Evolutionary conservation across 2,329 filamentous ascomycete species (phyloP).

Genomic region (Diaporthe destruens): DNA sequence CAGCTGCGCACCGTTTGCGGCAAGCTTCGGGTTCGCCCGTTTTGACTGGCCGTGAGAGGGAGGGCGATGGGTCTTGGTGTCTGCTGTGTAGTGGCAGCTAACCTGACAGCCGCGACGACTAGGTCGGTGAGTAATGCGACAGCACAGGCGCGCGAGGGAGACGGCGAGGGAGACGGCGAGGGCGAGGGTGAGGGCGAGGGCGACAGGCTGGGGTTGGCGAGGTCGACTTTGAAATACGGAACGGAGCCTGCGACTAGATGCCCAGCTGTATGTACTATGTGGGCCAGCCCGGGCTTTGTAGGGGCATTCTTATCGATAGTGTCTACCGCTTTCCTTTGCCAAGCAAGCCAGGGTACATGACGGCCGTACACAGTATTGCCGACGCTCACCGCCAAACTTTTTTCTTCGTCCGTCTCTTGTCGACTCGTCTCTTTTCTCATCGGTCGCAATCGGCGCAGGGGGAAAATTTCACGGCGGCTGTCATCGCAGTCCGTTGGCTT

Average conservation of each 20-base stretch:
- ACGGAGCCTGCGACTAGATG: not conserved
- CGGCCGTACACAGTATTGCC: conserved; percentile 8
- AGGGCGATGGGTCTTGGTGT: not conserved
- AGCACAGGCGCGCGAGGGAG: not conserved
- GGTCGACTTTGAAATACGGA: not conserved
- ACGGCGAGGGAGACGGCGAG: not conserved
- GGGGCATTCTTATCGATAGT: conserved; percentile 6
- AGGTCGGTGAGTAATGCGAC: not conserved
- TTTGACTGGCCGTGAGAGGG: not conserved
- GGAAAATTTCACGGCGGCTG: conserved; percentile 33
- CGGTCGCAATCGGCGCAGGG: not conserved
- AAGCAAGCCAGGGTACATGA: not conserved
- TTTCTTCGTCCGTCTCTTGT: conserved; percentile 4
- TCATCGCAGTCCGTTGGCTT: not conserved
- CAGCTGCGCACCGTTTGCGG: conserved; percentile 7
- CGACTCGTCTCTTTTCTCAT: not conserved
- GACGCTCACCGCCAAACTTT: conserved; percentile 39
- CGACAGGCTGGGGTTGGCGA: not conserved
- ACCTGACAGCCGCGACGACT: not conserved
- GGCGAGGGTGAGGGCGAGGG: too few species aligned
- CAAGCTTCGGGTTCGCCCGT: not conserved
- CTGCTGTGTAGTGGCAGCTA: not conserved
- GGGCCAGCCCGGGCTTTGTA: not conserved
- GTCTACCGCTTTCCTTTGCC: not conserved
- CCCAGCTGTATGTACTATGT: not conserved